A percentile compares a stretch with the other conserved stretches of the same genome.
Conservation (phyloP, 2,329 filamentous ascomycete genomes). For the Davidsoniella eucalypti region DNA sequence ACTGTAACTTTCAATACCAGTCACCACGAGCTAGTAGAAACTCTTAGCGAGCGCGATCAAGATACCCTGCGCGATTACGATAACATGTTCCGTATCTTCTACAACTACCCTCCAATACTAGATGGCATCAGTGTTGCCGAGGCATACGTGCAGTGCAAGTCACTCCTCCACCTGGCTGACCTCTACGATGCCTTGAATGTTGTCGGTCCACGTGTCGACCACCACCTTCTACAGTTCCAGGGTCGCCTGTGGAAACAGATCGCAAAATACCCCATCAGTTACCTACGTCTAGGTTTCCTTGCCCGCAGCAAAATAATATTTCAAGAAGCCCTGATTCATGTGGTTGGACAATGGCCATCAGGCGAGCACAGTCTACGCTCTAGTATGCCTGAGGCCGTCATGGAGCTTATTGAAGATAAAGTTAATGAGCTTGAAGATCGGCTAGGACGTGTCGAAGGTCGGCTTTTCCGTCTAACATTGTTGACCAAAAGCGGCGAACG, state of each 20-base stretch:
- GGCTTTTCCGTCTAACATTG: slow-evolving; percentile 65
- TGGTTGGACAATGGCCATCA: slow-evolving; percentile 84
- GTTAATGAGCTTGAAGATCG: slow-evolving; percentile 79
- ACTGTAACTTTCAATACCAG: slow-evolving; percentile 51
- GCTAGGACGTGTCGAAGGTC: slow-evolving; percentile 62
- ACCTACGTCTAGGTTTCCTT: slow-evolving; percentile 76
- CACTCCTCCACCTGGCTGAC: slow-evolving; percentile 73
- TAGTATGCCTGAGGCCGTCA: slow-evolving; percentile 54
- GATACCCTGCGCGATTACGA: slow-evolving; percentile 84
- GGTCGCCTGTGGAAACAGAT: slow-evolving; percentile 89
- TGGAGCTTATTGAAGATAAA: slow-evolving; percentile 89
- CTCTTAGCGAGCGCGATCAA: slow-evolving; percentile 44
- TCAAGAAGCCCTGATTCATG: slow-evolving; percentile 77
- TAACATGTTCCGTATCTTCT: slow-evolving; percentile 89
- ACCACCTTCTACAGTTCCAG: slow-evolving; percentile 85
- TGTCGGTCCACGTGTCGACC: slow-evolving; percentile 77
- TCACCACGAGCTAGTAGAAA: slow-evolving; percentile 24
- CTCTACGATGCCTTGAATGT: slow-evolving; percentile 84
- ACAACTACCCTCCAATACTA: slow-evolving; percentile 72
- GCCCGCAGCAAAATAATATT: slow-evolving; percentile 72
- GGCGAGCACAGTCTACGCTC: slow-evolving; percentile 62
- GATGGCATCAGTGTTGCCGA: slow-evolving; percentile 80
- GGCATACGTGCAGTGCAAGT: slow-evolving; percentile 88
- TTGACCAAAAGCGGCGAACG: slow-evolving; percentile 68
- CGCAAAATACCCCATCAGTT: slow-evolving; percentile 85